Percentiles rank a stretch among this genome's conserved stretches.
Conservation (phyloP, 208 protist genomes). For the Wallacemonas sp. region DNA sequence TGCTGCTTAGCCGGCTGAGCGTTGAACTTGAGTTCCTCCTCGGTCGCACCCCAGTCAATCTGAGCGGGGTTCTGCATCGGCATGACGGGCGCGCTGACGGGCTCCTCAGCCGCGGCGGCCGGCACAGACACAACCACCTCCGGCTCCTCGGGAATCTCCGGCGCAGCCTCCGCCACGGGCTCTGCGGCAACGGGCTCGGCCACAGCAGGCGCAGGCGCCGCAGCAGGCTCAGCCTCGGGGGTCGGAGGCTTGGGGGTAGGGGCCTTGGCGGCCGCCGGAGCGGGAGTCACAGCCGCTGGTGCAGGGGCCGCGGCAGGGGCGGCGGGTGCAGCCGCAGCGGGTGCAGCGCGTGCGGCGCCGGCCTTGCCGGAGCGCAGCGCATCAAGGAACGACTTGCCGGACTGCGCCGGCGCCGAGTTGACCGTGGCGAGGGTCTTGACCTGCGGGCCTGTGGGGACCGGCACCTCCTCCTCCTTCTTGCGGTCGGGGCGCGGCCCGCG, state of each 20-base stretch:
- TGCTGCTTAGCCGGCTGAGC: constrained; percentile 24
- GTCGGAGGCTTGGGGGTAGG: constrained; percentile 6
- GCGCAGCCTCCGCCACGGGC: constrained; percentile 12
- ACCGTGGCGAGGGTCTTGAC: constrained; percentile 55
- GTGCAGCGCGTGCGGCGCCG: constrained; percentile 6
- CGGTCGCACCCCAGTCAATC: constrained; percentile 72
- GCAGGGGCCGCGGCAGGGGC: constrained; percentile 9
- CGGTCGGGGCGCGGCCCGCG: constrained; percentile 10
- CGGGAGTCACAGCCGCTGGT: neutral
- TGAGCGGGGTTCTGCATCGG: constrained; percentile 13
- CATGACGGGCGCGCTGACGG: neutral
- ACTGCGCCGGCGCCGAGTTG: constrained; percentile 49
- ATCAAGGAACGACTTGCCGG: constrained; percentile 69
- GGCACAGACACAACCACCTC: constrained; percentile 10
- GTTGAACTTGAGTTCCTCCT: constrained; percentile 79
- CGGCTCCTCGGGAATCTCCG: constrained; percentile 8
- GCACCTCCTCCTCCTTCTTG: constrained; percentile 33
- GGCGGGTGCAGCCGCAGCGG: constrained; percentile 8
- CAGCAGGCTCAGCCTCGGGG: constrained; percentile 4
- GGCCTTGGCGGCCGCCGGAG: constrained; percentile 11
- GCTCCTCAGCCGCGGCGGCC: constrained; percentile 7
- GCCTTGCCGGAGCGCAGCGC: constrained; percentile 37
- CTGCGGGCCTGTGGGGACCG: constrained; percentile 34
- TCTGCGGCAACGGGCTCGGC: constrained; percentile 10
- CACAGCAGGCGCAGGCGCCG: constrained; percentile 3